Evolutionary conservation across 2,329 filamentous ascomycete genomes (phyloP), one percentile per base, ranked within the genome.

Genomic region (Fusarium pseudograminearum): DNA sequence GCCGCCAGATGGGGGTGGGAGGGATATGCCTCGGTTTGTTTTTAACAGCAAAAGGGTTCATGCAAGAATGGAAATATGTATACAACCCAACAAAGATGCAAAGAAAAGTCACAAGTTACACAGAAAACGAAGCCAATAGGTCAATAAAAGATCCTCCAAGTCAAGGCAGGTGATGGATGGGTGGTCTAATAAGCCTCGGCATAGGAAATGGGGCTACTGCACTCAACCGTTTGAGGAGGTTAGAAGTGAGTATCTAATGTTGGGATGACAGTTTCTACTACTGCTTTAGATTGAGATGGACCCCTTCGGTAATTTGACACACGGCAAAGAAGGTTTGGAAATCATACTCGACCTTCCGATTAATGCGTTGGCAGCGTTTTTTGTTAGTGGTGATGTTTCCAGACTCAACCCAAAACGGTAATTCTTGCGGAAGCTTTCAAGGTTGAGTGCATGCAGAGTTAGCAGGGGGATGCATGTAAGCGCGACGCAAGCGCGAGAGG

Each of bases 391-490:
- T 42, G 34, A 44, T 48, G 54, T 44, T 42, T 44, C 16, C 22
- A 50, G 61, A 36, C 31, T 59, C 65, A 12, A 46, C 55, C 65
- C 40, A 61, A 71, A 69, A 40, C 38, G 64, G 68, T 57, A 70
- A 70, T 69, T 71, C 31, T 70, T 70, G 67, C 68, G 67, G 67
- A 38, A 22, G 16, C 28, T 16, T 38, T 56, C 31, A 54, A 63
- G 53, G 28, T 63, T 45, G 40, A 56, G 51, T 47, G 41, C 30
- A 52, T 50, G 40, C 34, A 45, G 26, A 34, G 34, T 53, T 50
- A 52, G 46, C 57, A 55, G 62, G 67, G 52, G 54, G 52, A 56
- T 46, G 53, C 65, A 66, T 71, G 65, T 52, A 62, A 53, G 53
- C 47, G 48, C 34, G 48, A 30, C 48, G 14, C 33, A 52, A 52